Percentiles rank a stretch among this genome's conserved stretches.
Evolutionary conservation across 2,329 filamentous ascomycete species (phyloP).

Genomic region (Arachnopeziza araneosa): DNA sequence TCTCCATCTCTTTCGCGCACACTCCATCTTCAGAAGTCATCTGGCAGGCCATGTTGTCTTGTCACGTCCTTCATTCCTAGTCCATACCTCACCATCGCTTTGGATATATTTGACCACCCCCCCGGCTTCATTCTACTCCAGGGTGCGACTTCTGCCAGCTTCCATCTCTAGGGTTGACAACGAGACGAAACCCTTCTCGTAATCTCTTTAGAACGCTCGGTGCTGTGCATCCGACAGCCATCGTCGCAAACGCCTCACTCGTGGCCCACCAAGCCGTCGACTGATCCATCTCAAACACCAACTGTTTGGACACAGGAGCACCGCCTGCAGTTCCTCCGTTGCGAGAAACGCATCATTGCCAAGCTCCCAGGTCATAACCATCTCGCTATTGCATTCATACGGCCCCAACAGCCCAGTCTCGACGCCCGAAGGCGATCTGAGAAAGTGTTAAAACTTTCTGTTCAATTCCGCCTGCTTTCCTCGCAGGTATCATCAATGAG

Average conservation of each 20-base stretch:
- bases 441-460: slow-evolving; percentile 7
- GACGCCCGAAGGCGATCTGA: background rate
- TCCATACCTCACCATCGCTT: background rate
- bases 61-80: background rate
- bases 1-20: background rate
- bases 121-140: background rate
- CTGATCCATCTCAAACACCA: slow-evolving; percentile 17
- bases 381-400: background rate
- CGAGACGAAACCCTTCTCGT: slow-evolving; percentile 6
- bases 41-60: background rate
- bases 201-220: slow-evolving; percentile 17
- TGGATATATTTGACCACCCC: background rate
- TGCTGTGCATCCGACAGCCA: slow-evolving; percentile 14
- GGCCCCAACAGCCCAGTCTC: background rate
- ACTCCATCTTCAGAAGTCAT: background rate
- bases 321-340: background rate
- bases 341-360: background rate
- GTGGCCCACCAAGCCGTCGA: slow-evolving; percentile 10
- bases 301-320: slow-evolving; percentile 10
- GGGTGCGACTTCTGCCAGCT: background rate
- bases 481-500: slow-evolving; percentile 6
- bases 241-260: slow-evolving; percentile 17
- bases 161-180: background rate
- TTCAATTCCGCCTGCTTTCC: slow-evolving; percentile 9
- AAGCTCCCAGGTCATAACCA: background rate